Evolutionary conservation across 306 rosid species (phyloP), one percentile per base, ranked within the genome.

Genomic region (Ammopiptanthus mongolicus): DNA sequence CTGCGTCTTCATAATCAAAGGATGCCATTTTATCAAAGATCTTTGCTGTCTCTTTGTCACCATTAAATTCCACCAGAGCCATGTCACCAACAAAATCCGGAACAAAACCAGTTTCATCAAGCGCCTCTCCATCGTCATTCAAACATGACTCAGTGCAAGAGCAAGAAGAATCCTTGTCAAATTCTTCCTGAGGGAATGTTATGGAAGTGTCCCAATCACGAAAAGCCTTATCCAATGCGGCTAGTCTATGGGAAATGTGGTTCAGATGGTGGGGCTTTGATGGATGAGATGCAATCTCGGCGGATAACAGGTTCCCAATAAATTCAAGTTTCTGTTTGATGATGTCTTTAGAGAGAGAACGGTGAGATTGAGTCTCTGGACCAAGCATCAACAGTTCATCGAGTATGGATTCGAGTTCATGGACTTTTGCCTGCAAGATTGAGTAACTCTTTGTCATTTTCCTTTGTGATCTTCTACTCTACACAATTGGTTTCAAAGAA

Each of bases 221-320:
- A 36, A 75, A 87, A 6, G 21, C 36, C 3, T 48, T 37, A 48
- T 80, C 82, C 69, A 86, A 17, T 44, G n/a, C 2, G 1, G 3
- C n/a, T 2, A 87, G 69, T 51, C 71, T 52, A 12, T 58, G 8
- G 0, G 67, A 66, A 28, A 84, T 15, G 55, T 79, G 81, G 1
- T 39, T 44, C 80, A 86, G 48, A 31, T 79, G 78, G 48, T 57
- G 70, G 8, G 79, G 84, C 12, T 66, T 65, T 22, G 86, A 2
- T 2, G 87, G 79, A n/a, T 55, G 63, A 3, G 87, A 84, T 0
- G 83, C 29, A 3, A 74, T 47, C 81, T 91, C 92, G 3, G 95
- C 86, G 3, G 62, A n/a, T 6, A 83, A 23, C 1, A 91, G 65
- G 0, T 22, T 86, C 25, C 33, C 10, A 1, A 83, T 1, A 65